Conservation (phyloP, 73 alveolate species). For the Paramecium biaurelia region DNA sequence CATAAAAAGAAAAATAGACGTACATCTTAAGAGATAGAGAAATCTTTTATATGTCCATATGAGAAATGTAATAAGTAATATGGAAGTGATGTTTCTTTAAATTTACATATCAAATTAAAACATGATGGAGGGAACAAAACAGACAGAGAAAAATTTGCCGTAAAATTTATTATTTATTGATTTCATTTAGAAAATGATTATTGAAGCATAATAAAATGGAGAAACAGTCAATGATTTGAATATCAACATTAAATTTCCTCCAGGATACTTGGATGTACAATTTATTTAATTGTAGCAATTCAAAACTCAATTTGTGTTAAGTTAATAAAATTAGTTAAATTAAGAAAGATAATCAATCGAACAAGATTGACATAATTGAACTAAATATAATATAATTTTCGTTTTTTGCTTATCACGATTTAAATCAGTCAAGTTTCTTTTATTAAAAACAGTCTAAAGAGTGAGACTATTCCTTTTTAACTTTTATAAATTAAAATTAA, state of each 20-base stretch:
- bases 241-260: constrained; percentile 54
- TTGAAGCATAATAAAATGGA: constrained; percentile 51
- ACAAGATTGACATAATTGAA: neutral
- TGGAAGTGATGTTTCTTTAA: constrained; percentile 83
- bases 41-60: constrained; percentile 75
- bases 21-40: constrained; percentile 75
- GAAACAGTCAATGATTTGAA: constrained; percentile 48
- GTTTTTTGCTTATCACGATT: neutral
- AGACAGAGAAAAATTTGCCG: constrained; percentile 86
- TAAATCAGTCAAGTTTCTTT: neutral
- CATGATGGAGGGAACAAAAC: constrained; percentile 87
- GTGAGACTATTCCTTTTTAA: neutral
- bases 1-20: constrained; percentile 79
- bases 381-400: neutral
- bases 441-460: neutral
- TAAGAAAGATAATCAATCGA: neutral
- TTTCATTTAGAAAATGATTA: constrained; percentile 40
- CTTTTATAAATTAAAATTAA: neutral
- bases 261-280: constrained; percentile 60
- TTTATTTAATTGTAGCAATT: neutral
- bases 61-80: constrained; percentile 74
- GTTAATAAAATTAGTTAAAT: neutral
- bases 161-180: neutral
- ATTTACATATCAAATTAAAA: constrained; percentile 76
- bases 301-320: neutral